Evolutionary conservation across 495 filamentous ascomycete species (phyloP).

Genomic region (Cryomyces antarcticus): DNA sequence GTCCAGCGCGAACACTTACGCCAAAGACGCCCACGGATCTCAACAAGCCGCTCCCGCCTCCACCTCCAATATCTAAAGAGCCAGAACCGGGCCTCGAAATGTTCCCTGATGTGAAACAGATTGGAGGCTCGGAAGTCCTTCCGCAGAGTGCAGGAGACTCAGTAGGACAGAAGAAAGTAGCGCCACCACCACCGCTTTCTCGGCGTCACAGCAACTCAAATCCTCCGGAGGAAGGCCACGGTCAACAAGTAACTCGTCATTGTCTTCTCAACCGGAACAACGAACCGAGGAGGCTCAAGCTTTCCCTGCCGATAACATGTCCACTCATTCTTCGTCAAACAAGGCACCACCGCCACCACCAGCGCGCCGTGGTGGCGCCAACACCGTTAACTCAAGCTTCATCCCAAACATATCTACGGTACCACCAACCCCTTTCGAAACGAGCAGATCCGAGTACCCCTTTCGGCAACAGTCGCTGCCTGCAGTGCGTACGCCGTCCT

Average conservation of each 20-base stretch:
- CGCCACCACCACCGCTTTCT: constrained; percentile 14
- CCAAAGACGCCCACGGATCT: constrained; percentile 13
- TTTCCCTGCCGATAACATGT: not conserved
- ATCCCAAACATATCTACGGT: constrained; percentile 3
- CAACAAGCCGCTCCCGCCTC: constrained; percentile 20
- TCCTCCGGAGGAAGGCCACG: constrained; percentile 6
- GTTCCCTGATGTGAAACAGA: not conserved
- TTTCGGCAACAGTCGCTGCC: constrained; percentile 2
- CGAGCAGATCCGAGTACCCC: constrained; percentile 1
- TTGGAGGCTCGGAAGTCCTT: not conserved
- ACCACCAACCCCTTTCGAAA: constrained; percentile 5
- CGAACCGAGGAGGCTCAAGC: not conserved
- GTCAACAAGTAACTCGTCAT: constrained; percentile 4
- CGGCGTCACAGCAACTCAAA: constrained; percentile 12
- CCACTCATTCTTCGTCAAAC: not conserved
- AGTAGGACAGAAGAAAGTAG: constrained; percentile 8
- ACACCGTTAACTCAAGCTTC: constrained; percentile 3
- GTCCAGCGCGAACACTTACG: not conserved
- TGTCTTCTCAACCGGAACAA: constrained; percentile 1
- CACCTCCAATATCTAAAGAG: constrained; percentile 2
- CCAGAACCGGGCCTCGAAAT: not conserved
- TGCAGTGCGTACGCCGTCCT: constrained; percentile 1
- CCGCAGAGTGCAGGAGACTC: not conserved
- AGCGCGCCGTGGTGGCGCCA: constrained; percentile 5
- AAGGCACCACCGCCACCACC: constrained; percentile 13